A percentile compares a stretch with the other conserved stretches of the same genome.
These are phyloP conservation scores for Thinopyrum elongatum DNA, from an alignment of 176 grass and related monocot genomes.

Conservation along the genomic window DNA sequence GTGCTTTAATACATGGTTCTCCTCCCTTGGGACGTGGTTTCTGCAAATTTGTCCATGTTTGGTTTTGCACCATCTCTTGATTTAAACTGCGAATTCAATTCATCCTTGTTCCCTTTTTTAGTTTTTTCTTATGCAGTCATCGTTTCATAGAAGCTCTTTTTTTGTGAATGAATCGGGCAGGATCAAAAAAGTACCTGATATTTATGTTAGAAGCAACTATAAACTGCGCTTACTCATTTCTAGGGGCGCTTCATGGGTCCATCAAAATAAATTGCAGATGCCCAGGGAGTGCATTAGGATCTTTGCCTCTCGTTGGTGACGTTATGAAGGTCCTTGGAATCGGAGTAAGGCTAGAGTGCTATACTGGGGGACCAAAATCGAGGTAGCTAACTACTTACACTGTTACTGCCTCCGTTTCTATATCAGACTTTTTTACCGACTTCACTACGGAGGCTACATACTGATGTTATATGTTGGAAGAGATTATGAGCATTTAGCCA, in stretches of 20 bases:
- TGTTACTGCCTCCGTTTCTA: neutral
- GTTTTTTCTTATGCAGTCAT: neutral
- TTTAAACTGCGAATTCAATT: constrained; percentile 11
- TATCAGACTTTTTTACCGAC: too few species aligned
- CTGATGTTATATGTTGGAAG: too few species aligned
- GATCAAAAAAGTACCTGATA: neutral
- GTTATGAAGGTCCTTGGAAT: constrained; percentile 74
- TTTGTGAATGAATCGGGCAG: neutral
- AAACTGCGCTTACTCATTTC: neutral
- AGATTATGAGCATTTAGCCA: too few species aligned
- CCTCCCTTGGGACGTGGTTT: constrained; percentile 82
- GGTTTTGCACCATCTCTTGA: neutral
- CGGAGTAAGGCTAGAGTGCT: constrained; percentile 67
- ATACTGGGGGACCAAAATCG: constrained; percentile 91
- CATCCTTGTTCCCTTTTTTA: neutral
- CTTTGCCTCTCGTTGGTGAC: constrained; percentile 84
- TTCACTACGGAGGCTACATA: too few species aligned
- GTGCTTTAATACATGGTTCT: constrained; percentile 86
- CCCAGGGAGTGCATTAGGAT: constrained; percentile 76
- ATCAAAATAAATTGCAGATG: constrained; percentile 53
- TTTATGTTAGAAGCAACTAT: constrained; percentile 6
- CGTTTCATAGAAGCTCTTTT: neutral
- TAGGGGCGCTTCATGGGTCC: neutral
- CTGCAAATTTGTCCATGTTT: constrained; percentile 95
- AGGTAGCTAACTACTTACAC: constrained; percentile 46